These are phyloP conservation scores for Sugiyamaella valdiviana DNA, from an alignment of 805 yeast species.

Conservation along the genomic window DNA sequence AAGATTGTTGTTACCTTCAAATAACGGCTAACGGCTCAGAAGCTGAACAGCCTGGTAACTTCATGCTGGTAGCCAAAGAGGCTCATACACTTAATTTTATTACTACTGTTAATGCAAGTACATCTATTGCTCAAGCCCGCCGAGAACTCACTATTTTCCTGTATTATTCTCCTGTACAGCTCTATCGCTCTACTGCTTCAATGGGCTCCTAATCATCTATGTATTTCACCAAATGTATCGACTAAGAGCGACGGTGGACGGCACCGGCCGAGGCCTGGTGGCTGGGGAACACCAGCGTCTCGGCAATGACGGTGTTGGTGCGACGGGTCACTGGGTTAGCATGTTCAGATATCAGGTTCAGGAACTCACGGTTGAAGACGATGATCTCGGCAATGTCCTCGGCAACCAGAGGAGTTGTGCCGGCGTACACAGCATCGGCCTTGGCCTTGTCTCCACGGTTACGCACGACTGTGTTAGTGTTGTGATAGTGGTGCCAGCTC, in stretches of 20 bases:
- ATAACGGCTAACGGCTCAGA: no score
- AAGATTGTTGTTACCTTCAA: slow-evolving; percentile 47
- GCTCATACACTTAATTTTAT: no score
- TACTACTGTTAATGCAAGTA: no score
- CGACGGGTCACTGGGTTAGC: slow-evolving; percentile 44
- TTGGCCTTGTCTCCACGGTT: slow-evolving; percentile 54
- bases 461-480: slow-evolving; percentile 37
- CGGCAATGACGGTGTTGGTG: slow-evolving; percentile 69
- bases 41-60: no score
- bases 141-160: no score
- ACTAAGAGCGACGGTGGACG: slow-evolving; percentile 9
- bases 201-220: no score
- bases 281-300: slow-evolving; percentile 73
- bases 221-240: background rate
- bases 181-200: no score
- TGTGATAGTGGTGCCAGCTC: background rate
- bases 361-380: slow-evolving; percentile 41
- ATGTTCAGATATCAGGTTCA: slow-evolving; percentile 9
- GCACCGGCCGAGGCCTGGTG: slow-evolving; percentile 79
- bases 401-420: slow-evolving; percentile 63
- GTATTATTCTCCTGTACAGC: background rate
- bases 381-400: slow-evolving; percentile 72
- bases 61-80: background rate
- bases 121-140: no score
- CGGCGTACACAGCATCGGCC: slow-evolving; percentile 61